These are phyloP conservation scores for Achaetomiella virescens DNA, from an alignment of 495 filamentous ascomycete genomes.

Conservation along the genomic window DNA sequence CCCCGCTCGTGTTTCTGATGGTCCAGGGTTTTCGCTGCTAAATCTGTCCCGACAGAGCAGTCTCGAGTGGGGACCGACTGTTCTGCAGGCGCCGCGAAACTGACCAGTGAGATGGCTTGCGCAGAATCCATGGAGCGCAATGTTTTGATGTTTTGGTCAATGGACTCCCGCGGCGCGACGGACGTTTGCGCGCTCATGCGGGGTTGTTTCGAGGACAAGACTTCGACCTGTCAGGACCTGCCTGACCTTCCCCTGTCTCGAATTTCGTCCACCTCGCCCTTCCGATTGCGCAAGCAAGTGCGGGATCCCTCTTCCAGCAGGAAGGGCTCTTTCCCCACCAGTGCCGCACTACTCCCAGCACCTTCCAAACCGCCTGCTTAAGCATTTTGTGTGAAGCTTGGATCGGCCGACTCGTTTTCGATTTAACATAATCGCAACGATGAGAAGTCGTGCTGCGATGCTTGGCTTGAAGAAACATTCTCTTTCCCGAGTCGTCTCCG, in stretches of 20 bases:
- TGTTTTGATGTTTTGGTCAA: conserved; percentile 30
- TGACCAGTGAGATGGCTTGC: conserved; percentile 22
- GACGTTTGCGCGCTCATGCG: conserved; percentile 5
- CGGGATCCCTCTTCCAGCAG: too few relatives aligned
- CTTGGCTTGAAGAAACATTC: neutral
- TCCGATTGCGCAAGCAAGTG: too few relatives aligned
- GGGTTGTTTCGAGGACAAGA: conserved; percentile 10
- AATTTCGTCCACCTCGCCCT: too few relatives aligned
- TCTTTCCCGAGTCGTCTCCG: too few relatives aligned
- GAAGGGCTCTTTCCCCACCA: too few relatives aligned
- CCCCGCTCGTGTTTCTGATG: neutral
- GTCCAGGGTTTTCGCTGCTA: neutral
- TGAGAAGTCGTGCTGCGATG: neutral
- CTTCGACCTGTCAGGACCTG: neutral
- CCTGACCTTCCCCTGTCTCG: neutral
- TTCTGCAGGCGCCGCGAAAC: neutral
- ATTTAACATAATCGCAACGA: neutral
- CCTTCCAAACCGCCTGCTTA: too few relatives aligned
- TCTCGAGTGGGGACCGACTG: neutral
- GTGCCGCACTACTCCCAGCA: too few relatives aligned
- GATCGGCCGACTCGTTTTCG: too few relatives aligned
- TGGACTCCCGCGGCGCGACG: conserved; percentile 5
- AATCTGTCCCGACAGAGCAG: neutral
- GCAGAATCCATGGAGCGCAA: conserved; percentile 18
- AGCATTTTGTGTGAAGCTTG: too few relatives aligned